Conservation (phyloP, 2,329 filamentous ascomycete species). For the Aspergillus brunneoviolaceus region DNA sequence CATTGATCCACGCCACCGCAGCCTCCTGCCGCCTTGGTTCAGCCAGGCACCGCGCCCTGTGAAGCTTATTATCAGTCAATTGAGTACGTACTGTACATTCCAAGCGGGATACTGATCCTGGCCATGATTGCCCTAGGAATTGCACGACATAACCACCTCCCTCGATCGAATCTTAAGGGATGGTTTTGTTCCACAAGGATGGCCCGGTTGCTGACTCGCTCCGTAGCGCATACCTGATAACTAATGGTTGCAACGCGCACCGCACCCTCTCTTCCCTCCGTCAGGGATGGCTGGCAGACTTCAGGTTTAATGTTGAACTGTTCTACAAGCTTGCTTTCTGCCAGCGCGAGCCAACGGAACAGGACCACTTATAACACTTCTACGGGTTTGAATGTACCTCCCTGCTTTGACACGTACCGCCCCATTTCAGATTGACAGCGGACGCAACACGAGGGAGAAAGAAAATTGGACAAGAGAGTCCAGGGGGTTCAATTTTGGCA, state of each 20-base stretch:
- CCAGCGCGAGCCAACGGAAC: neutral
- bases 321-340: neutral
- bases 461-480: slow-evolving; percentile 24
- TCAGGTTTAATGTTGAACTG: neutral
- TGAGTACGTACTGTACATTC: neutral
- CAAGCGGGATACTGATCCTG: slow-evolving; percentile 5
- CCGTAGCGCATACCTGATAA: neutral
- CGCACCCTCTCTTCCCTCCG: neutral
- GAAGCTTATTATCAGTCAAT: neutral
- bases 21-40: neutral
- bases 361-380: too few relatives aligned
- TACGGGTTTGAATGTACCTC: slow-evolving; percentile 40
- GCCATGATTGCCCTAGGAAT: neutral
- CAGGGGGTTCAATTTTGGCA: slow-evolving; percentile 39
- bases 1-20: neutral
- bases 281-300: neutral
- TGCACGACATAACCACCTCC: slow-evolving; percentile 1
- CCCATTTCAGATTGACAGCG: slow-evolving; percentile 33
- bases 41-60: neutral
- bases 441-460: slow-evolving; percentile 47
- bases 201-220: neutral
- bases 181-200: neutral
- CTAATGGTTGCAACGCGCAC: neutral
- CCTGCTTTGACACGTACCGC: slow-evolving; percentile 46
- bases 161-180: neutral